Base-by-base conservation (phyloP, 2,329 filamentous ascomycete genomes). In the Fusarium dimerum region DNA sequence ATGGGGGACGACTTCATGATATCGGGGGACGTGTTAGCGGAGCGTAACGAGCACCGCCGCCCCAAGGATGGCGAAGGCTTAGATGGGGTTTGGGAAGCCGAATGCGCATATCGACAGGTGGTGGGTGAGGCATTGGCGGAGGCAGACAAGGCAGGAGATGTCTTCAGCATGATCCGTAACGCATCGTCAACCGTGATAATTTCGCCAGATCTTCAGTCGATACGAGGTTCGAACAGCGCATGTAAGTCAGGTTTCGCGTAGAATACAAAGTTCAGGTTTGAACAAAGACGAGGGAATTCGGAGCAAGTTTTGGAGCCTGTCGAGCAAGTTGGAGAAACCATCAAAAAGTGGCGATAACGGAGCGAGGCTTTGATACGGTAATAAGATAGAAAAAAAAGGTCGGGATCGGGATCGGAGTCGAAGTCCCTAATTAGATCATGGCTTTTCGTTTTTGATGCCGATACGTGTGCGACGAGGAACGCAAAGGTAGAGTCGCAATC, bases 111-210 rank as follows among this genome's bases (percentile, higher is more conserved):
- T 61, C 62, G 73, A 68, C 71, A 78, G 71, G 63, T 75, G 63
- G 72, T 71, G 56, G 80, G 78, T 46, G 80, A 82, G 66, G 77
- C 75, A 75, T 76, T 81, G 72, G 77, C 73, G 62, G 78, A 74
- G 66, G 71, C 71, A 67, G 77, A 68, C 65, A 78, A 72, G 61
- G 78, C 72, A 55, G 80, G 79, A 65, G 80, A 83, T 67, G 79
- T 80, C 70, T 79, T 81, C 78, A 83, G 78, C 81, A 84, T 84
- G 76, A 71, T 81, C 74, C 71, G 71, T 71, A 71, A 70, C 71
- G 72, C 77, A 78, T 80, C 69, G 71, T 79, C 68, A 32, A 55
- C 32, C 13, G 57, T 47, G 51, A 45, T 61, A 47, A 54, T 44
- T 50, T 59, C 56, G 54, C 57, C 51, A 54, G 51, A 44, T 52